Evolutionary conservation across 1,284 basidiomycete species (phyloP).

Genomic region (Trichosporon coremiiforme): DNA sequence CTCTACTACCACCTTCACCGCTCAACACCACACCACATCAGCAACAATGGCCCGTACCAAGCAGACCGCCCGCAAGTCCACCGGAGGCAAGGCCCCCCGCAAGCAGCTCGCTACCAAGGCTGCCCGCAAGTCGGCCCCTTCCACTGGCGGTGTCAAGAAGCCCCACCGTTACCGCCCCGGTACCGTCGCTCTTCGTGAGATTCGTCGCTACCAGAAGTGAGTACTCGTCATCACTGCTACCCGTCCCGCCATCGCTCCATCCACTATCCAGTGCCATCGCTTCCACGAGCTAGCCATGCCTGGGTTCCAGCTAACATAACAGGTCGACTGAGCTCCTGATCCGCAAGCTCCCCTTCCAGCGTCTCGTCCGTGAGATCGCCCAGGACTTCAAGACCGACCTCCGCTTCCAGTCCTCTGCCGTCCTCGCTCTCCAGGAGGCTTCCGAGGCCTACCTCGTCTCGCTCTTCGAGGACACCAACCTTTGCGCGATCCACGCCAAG

Average conservation of each 20-base stretch:
- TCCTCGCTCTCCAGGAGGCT: conserved; percentile 86
- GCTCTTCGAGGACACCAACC: conserved; percentile 77
- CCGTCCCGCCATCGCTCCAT: no score
- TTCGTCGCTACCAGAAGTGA: conserved; percentile 81
- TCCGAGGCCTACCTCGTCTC: conserved; percentile 90
- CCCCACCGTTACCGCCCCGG: no score
- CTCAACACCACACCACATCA: neutral
- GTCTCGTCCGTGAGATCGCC: conserved; percentile 73
- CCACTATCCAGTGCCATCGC: no score
- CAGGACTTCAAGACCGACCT: conserved; percentile 79
- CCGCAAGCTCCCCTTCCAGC: no score
- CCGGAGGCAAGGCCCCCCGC: conserved; percentile 61
- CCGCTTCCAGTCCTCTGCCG: conserved; percentile 89
- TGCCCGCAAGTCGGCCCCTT: conserved; percentile 61
- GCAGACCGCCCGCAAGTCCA: conserved; percentile 68
- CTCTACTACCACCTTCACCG: neutral
- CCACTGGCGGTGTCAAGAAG: no score
- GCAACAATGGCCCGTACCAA: conserved; percentile 52
- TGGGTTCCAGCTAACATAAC: conserved; percentile 13
- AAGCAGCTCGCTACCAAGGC: conserved; percentile 80
- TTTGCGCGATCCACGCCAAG: conserved; percentile 89
- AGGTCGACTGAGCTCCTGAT: conserved; percentile 88
- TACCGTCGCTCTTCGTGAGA: conserved; percentile 96
- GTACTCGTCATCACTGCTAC: conserved; percentile 24
- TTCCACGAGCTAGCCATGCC: neutral